Base-by-base conservation (phyloP, 164 flowering plant genomes). In the Liquidambar formosana region DNA sequence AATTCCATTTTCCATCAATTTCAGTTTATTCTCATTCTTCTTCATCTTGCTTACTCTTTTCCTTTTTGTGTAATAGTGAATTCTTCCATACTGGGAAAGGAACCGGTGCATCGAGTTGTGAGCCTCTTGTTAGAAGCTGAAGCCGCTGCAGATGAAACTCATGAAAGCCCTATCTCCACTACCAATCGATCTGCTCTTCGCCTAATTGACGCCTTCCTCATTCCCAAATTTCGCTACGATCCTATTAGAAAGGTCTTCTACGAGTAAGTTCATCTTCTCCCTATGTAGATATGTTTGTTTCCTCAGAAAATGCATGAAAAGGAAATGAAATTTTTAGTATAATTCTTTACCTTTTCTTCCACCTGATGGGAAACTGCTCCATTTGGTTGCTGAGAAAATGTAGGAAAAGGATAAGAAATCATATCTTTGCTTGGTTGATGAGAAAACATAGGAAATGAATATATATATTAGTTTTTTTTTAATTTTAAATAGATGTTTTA, bases 161-260 rank as follows among this genome's bases (percentile, higher is more conserved):
- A 82, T 15, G 21, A 53, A 16, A 57, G 68, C 41, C 47, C 75
- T 19, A 74, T 69, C 14, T 13, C 52, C 44, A 25, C 25, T 19
- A 19, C 41, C 26, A 60, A 53, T 47, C 59, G 63, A 47, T 78
- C 89, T 21, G 84, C 84, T 19, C 69, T 93, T 23, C 85, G 90
- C 8, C 67, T 91, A 0, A 78, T 89, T 54, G 92, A 95, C 63
- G 89, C 90, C 4, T 95, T 95, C 62, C 13, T 80, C 43, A 61
- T 93, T 54, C 96, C 96, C 18, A 95, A 88, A 59, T 91, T 82
- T 47, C 80, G 83, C 41, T 96, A 81, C 53, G 96, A 96, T 78
- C 80, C 93, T 2, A 82, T 87, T 61, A 90, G 77, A 76, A 93
- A 93, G 73, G 69, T 75, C 11, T 93, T 93, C 61, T 81, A 85